Conservation (phyloP, 805 yeast genomes). For the Brettanomyces bruxellensis region DNA sequence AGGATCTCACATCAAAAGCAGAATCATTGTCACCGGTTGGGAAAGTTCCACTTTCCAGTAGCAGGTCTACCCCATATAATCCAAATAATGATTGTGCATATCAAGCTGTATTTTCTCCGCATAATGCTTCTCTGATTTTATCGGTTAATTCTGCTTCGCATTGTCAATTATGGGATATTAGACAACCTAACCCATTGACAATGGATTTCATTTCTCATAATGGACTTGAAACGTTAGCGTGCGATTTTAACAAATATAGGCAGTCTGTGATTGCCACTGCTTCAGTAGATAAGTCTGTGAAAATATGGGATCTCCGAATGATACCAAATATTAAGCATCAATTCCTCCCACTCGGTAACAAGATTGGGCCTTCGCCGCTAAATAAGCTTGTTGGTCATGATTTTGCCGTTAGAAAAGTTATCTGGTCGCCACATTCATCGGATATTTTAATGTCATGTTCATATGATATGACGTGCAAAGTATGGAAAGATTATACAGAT, state of each 20-base stretch:
- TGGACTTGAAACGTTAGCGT: constrained; percentile 69
- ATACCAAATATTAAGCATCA: constrained; percentile 27
- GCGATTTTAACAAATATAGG: constrained; percentile 90
- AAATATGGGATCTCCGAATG: constrained; percentile 86
- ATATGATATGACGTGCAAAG: constrained; percentile 86
- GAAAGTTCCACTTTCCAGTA: constrained; percentile 27
- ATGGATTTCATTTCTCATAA: constrained; percentile 62
- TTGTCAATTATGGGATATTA: constrained; percentile 72
- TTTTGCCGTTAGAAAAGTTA: constrained; percentile 72
- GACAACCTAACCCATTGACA: constrained; percentile 55
- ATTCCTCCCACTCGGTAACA: constrained; percentile 32
- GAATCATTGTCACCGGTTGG: constrained; percentile 5
- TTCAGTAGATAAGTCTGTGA: constrained; percentile 81
- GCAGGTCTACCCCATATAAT: constrained; percentile 24
- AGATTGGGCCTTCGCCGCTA: constrained; percentile 54
- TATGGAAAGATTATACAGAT: constrained; percentile 73
- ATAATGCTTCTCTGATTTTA: constrained; percentile 59
- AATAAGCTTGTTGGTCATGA: constrained; percentile 83
- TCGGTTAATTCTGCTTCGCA: constrained; percentile 70
- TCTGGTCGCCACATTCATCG: constrained; percentile 85
- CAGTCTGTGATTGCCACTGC: constrained; percentile 74
- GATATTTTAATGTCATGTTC: constrained; percentile 66
- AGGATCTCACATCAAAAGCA: constrained; percentile 14
- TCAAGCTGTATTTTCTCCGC: constrained; percentile 77
- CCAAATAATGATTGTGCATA: constrained; percentile 55